phyloP scores from a whole-genome alignment of 768 basidiomycete species.

The Hydnomerulius pinastri region DNA sequence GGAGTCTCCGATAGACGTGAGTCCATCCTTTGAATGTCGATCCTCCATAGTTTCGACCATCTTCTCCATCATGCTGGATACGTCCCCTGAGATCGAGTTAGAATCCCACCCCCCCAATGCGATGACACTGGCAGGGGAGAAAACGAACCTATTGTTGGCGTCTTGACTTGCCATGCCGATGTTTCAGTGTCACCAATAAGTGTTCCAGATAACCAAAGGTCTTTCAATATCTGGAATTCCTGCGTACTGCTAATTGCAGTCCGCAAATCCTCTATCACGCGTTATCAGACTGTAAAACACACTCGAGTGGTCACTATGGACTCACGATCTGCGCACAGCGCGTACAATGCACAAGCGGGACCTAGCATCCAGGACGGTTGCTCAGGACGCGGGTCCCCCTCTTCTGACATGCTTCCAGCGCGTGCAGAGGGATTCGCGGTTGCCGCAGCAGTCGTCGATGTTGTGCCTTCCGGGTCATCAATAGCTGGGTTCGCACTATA shows the following conservation, averaged over 20 bases:
- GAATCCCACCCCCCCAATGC: neutral
- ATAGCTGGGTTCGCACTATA: too few relatives aligned
- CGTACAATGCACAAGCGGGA: conserved; percentile 24
- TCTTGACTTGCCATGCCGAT: conserved; percentile 13
- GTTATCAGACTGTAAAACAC: neutral
- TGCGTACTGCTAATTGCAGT: neutral
- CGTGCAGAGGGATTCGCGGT: too few relatives aligned
- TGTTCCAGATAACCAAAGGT: conserved; percentile 16
- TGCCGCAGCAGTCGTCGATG: too few relatives aligned
- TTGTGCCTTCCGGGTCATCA: too few relatives aligned
- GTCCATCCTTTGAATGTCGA: conserved; percentile 13
- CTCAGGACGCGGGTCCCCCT: neutral
- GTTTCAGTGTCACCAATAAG: conserved; percentile 18
- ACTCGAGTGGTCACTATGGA: neutral
- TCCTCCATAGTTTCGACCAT: conserved; percentile 19
- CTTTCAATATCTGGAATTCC: conserved; percentile 18
- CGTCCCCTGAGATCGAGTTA: conserved; percentile 7
- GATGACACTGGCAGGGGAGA: neutral
- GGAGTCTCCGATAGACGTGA: conserved; percentile 8
- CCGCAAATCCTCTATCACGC: conserved; percentile 12
- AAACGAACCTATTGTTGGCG: conserved; percentile 18
- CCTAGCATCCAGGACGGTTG: conserved; percentile 26
- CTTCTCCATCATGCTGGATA: conserved; percentile 18
- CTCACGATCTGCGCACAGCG: conserved; percentile 16
- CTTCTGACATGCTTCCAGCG: neutral